Evolutionary conservation across 2,329 filamentous ascomycete species (phyloP).

Genomic region (Leptographium procerum): DNA sequence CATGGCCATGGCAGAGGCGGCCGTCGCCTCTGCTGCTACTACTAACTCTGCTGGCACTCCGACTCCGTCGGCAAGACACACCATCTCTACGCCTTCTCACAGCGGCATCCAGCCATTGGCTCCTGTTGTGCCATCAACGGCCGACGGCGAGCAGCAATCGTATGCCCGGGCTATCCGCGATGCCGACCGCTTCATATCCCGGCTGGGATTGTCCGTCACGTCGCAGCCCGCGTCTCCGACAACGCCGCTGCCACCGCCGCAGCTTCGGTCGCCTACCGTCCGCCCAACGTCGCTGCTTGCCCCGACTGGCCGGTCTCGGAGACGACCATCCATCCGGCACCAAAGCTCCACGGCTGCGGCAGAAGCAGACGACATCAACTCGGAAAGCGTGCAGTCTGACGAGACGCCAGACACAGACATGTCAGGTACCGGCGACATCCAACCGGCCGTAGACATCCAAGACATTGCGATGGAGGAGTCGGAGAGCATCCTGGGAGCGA

Average conservation of each 20-base stretch:
- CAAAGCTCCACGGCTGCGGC: slow-evolving; percentile 62
- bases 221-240: slow-evolving; percentile 92
- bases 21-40: slow-evolving; percentile 2
- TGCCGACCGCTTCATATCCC: slow-evolving; percentile 71
- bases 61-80: slow-evolving; percentile 18
- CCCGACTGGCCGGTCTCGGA: slow-evolving; percentile 43
- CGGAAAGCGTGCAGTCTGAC: slow-evolving; percentile 72
- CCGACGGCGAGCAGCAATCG: slow-evolving; percentile 50
- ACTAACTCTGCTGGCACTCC: slow-evolving; percentile 1
- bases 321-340: slow-evolving; percentile 78
- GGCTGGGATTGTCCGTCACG: slow-evolving; percentile 58
- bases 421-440: slow-evolving; percentile 68
- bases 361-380: slow-evolving; percentile 76
- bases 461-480: slow-evolving; percentile 71
- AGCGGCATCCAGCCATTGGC: slow-evolving; percentile 55
- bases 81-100: slow-evolving; percentile 36
- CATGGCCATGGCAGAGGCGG: neutral
- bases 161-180: slow-evolving; percentile 76
- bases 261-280: slow-evolving; percentile 44
- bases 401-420: slow-evolving; percentile 67
- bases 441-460: slow-evolving; percentile 73
- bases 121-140: slow-evolving; percentile 54
- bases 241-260: slow-evolving; percentile 63
- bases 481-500: slow-evolving; percentile 65
- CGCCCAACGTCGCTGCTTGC: slow-evolving; percentile 41